Evolutionary conservation across 2,329 filamentous ascomycete genomes (phyloP).

Genomic region (Cyphellophora europaea): DNA sequence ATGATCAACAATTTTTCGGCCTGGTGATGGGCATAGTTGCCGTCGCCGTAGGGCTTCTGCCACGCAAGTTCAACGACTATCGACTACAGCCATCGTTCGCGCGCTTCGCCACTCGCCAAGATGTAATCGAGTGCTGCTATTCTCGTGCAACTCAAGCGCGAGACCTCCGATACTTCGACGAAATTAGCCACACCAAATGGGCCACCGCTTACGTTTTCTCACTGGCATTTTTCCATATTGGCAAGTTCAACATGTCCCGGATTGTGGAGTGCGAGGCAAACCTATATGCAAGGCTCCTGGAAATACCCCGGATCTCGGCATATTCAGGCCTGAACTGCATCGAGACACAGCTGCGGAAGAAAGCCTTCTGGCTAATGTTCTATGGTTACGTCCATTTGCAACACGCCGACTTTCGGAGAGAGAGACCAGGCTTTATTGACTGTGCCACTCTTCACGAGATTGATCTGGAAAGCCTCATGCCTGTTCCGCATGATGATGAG

Average conservation of each 20-base stretch:
- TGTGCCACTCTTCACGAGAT: slow-evolving; percentile 21
- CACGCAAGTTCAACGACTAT: slow-evolving; percentile 3
- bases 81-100: neutral
- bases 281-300: slow-evolving; percentile 11
- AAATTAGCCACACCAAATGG: slow-evolving; percentile 3
- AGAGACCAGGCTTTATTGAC: slow-evolving; percentile 23
- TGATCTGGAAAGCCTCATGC: slow-evolving; percentile 24
- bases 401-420: slow-evolving; percentile 17
- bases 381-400: slow-evolving; percentile 22
- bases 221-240: neutral
- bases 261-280: neutral
- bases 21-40: slow-evolving; percentile 1
- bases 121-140: slow-evolving; percentile 3
- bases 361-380: slow-evolving; percentile 28
- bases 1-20: slow-evolving; percentile 1
- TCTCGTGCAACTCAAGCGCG: neutral
- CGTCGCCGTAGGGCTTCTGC: neutral
- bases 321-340: slow-evolving; percentile 25
- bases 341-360: slow-evolving; percentile 28
- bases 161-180: slow-evolving; percentile 1
- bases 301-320: slow-evolving; percentile 23
- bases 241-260: neutral
- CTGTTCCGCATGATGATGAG: slow-evolving; percentile 25
- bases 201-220: neutral
- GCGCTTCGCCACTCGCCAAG: neutral